Conservation (phyloP, 176 grass and related monocot genomes). For the Eleusine coracana region DNA sequence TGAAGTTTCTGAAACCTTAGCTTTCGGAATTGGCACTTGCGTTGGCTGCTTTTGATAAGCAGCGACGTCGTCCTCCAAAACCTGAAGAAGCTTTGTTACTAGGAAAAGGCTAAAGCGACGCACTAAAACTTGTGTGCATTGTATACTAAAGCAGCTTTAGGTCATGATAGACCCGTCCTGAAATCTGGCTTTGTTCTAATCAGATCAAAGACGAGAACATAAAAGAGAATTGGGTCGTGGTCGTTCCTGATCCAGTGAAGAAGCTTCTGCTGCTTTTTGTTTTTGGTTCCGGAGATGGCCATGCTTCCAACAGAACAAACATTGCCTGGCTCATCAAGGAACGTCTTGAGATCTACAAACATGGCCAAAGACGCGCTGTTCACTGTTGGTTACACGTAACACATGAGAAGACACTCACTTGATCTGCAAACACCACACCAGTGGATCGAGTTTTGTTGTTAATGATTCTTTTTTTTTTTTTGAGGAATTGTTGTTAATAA, state of each 20-base stretch:
- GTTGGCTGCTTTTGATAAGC: not conserved
- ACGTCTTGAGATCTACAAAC: conserved; percentile 38
- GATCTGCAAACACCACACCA: not conserved
- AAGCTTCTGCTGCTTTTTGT: conserved; percentile 51
- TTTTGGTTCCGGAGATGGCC: not conserved
- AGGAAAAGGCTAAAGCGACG: conserved; percentile 43
- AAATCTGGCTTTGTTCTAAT: conserved; percentile 58
- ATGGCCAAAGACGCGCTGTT: conserved; percentile 15
- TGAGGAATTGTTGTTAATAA: not conserved
- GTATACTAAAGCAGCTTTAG: conserved; percentile 44
- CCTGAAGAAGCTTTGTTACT: conserved; percentile 31
- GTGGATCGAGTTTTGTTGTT: not conserved
- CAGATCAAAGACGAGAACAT: conserved; percentile 32
- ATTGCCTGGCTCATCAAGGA: conserved; percentile 42
- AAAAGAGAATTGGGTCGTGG: conserved; percentile 6
- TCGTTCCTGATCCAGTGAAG: conserved; percentile 43
- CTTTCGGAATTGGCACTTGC: not conserved
- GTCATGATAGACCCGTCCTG: conserved; percentile 37
- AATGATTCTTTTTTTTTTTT: not conserved
- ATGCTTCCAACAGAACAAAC: conserved; percentile 40
- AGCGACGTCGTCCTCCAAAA: not conserved
- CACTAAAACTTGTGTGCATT: conserved; percentile 27
- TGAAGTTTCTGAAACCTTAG: conserved; percentile 10
- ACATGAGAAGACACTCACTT: not conserved
- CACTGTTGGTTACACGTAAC: not conserved